A percentile compares a stretch with the other conserved stretches of the same genome.
Evolutionary conservation across 768 basidiomycete genomes (phyloP).

Genomic region (Boletus rubescentipes): DNA sequence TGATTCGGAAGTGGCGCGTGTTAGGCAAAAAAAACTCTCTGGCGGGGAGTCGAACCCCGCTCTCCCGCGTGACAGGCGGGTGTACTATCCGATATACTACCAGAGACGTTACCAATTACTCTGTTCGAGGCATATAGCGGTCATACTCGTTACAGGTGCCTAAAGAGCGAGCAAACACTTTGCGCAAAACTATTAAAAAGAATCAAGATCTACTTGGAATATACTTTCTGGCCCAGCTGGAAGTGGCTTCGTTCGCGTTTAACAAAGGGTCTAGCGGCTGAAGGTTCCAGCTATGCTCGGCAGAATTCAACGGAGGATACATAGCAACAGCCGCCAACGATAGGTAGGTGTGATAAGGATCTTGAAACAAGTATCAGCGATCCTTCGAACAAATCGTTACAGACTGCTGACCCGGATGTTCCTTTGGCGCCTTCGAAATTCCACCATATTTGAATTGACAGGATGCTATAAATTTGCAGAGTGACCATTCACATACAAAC

Average conservation of each 20-base stretch:
- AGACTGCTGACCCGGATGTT: constrained; percentile 62
- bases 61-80: constrained; percentile 50
- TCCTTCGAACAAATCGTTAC: neutral
- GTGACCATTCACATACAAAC: constrained; percentile 54
- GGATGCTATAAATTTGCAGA: constrained; percentile 61
- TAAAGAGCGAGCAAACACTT: no score
- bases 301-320: constrained; percentile 43
- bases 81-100: constrained; percentile 55
- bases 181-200: no score
- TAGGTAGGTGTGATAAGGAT: constrained; percentile 95
- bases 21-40: constrained; percentile 34
- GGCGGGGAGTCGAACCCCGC: constrained; percentile 49
- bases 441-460: constrained; percentile 93
- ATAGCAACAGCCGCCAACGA: constrained; percentile 80
- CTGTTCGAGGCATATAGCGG: neutral
- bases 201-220: constrained; percentile 39
- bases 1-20: no score
- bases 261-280: constrained; percentile 63
- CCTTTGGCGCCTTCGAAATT: constrained; percentile 79
- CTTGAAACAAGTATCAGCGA: constrained; percentile 39
- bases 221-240: constrained; percentile 62
- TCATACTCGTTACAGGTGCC: no score
- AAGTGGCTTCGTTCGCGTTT: constrained; percentile 68
- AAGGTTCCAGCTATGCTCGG: constrained; percentile 53
- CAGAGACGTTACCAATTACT: constrained; percentile 24